A percentile compares a stretch with the other conserved stretches of the same genome.
These are phyloP conservation scores for Gossypium aridum DNA, from an alignment of 441 rosid species.

Conservation along the genomic window DNA sequence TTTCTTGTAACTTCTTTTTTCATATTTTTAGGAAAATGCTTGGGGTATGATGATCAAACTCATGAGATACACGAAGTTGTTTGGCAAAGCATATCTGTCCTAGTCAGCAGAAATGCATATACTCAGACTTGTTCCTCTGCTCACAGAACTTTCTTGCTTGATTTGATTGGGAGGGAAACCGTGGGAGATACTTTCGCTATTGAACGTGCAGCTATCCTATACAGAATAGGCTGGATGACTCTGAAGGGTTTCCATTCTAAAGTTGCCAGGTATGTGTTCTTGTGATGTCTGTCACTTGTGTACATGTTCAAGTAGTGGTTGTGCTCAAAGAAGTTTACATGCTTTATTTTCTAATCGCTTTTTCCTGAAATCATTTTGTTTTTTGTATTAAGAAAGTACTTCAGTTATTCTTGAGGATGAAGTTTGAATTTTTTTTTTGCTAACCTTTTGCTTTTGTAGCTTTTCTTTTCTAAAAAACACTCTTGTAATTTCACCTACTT, in stretches of 20 bases:
- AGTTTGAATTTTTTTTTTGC: not conserved
- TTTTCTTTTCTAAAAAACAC: not conserved
- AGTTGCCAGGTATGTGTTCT: conserved; percentile 46
- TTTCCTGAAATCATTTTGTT: not conserved
- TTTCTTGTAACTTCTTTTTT: conserved; percentile 19
- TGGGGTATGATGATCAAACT: conserved; percentile 35
- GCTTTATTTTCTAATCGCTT: not conserved
- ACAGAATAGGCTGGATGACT: conserved; percentile 55
- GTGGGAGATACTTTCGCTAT: conserved; percentile 54
- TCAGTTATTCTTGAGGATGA: not conserved
- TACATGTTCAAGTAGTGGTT: not conserved
- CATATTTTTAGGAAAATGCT: conserved; percentile 65
- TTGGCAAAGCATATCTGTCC: conserved; percentile 47
- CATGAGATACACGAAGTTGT: conserved; percentile 63
- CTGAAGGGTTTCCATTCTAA: conserved; percentile 43
- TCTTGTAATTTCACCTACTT: not conserved
- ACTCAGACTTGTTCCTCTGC: conserved; percentile 27
- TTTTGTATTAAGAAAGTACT: not conserved
- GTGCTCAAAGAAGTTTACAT: not conserved
- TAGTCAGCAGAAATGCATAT: conserved; percentile 46
- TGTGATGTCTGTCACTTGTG: not conserved
- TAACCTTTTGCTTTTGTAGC: not conserved
- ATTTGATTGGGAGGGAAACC: conserved; percentile 57
- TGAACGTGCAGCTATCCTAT: conserved; percentile 69
- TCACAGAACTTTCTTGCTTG: conserved; percentile 39